Evolutionary conservation across 179 eudicot species (phyloP).

Genomic region (Drosera spatulata): DNA sequence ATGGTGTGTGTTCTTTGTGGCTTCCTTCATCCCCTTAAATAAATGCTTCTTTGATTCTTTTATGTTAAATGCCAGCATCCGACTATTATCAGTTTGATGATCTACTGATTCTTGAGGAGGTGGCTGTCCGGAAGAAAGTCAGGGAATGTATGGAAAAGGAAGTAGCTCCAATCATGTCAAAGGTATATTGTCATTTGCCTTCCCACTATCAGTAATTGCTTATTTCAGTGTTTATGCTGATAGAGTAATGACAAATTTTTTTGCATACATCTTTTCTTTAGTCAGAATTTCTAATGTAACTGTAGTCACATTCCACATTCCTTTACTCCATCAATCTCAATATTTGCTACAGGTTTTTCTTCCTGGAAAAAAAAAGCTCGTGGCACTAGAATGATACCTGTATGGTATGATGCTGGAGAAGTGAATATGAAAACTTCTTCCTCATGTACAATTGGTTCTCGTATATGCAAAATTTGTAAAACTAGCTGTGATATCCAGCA

Average conservation of each 20-base stretch:
- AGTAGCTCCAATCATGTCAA: slow-evolving; percentile 81
- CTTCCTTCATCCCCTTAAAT: neutral
- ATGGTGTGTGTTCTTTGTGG: neutral
- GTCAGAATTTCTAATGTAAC: too few species aligned
- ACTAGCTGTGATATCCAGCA: neutral
- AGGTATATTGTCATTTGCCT: slow-evolving; percentile 30
- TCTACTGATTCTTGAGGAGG: slow-evolving; percentile 65
- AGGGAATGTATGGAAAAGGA: slow-evolving; percentile 85
- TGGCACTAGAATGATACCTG: too few species aligned
- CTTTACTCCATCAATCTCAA: too few species aligned
- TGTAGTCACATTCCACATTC: too few species aligned
- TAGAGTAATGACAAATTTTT: neutral
- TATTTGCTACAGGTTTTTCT: too few species aligned
- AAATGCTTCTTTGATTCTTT: neutral
- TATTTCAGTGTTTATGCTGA: too few species aligned
- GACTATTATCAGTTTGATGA: slow-evolving; percentile 89
- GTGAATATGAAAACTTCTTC: too few species aligned
- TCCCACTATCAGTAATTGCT: neutral
- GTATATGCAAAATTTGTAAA: neutral
- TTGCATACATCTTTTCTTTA: too few species aligned
- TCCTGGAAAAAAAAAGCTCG: too few species aligned
- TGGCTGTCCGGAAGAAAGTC: slow-evolving; percentile 51
- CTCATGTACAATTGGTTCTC: too few species aligned
- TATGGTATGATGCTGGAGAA: too few species aligned
- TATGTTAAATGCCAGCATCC: slow-evolving; percentile 45